Evolutionary conservation across 306 rosid species (phyloP), one percentile per base, ranked within the genome.

Genomic region (Vigna angularis): DNA sequence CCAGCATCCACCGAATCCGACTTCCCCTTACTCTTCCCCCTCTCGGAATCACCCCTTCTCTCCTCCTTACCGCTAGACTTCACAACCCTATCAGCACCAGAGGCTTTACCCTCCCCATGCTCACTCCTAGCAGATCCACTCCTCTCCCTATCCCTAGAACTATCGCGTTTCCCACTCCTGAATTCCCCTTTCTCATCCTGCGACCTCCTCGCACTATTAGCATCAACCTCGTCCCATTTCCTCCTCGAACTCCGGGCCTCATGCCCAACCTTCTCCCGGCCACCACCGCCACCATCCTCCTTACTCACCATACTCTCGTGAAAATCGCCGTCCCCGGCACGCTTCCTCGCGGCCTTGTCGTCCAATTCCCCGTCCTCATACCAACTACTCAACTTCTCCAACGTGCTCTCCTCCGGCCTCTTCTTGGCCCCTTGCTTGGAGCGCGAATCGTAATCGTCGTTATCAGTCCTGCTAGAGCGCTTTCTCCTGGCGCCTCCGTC

Each of bases 351-450:
- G 59, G 49, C 81, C 75, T 91, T 97, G 57, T 83, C 97, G 49
- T 93, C 99, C 45, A 84, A 84, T 61, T 93, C 98, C 32, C 98
- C 98, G 74, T 94, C 98, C 86, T 90, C 97, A 55, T 96, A 96
- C 91, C 92, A 96, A 84, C 90, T 96, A 48, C 98, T 91, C 56
- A 96, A 53, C 83, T 91, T 96, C 62, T 96, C 99, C 91, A 96
- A 84, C 38, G 96, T 89, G 77, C 92, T 96, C 85, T 93, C 96
- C 80, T 93, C 99, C 79, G 88, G 97, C 62, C 91, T 93, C 86
- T 86, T 93, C 89, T 87, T 95, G 57, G 80, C 90, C 79, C 82
- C 89, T 70, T 89, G 89, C 84, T 89, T 96, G 26, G 90, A 81
- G 6, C 91, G 86, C 9, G 86, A 87, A 73, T 93, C 99, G 68